Evolutionary conservation across 1,139 yeast genomes (phyloP), one percentile per base, ranked within the genome.

Genomic region (Sugiyamaella pinicola): DNA sequence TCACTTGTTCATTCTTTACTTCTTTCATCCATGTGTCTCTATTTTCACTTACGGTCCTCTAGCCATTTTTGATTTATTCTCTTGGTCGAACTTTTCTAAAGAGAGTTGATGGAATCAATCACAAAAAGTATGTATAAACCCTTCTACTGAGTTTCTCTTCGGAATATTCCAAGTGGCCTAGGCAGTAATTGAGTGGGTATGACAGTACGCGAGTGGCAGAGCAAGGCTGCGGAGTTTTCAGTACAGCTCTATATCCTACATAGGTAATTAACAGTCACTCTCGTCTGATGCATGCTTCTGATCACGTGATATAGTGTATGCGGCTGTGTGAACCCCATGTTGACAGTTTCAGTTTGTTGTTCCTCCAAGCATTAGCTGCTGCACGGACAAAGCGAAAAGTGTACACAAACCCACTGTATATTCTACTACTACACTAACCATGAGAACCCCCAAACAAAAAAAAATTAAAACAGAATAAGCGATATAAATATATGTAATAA

Each of bases 11-110:
- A 3, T 12, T 18, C 24, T 33, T 44, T 31, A 17, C 19, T 10
- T 21, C 28, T 31, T n/a, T 21, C 40, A 21, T 44, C 33, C 47
- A 33, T 15, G 12, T 21, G 7, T 12, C 24, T 38, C 29, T 18
- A 8, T 38, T 31, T 22, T 18, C 44, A 83, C 88, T 78, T 82
- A 83, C 87, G 93, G 95, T 86, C 95, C 95, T 86, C 95, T 85
- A 82, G 90, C 95, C 95, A 87, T 87, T 79, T 80, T 80, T 84
- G 73, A 44, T 33, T 54, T 47, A 46, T 52, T 44, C 43, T 39
- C 40, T 49, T 40, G 31, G 38, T 51, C 47, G 44, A 37, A 45
- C 42, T 42, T 38, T 38, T 49, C 42, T 19, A 34, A 41, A 40
- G 51, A 34, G 52, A 49, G 47, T 49, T 37, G 47, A 35, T 43